These are phyloP conservation scores for Atalantia buxifolia DNA, from an alignment of 345 rosid genomes.

Conservation along the genomic window DNA sequence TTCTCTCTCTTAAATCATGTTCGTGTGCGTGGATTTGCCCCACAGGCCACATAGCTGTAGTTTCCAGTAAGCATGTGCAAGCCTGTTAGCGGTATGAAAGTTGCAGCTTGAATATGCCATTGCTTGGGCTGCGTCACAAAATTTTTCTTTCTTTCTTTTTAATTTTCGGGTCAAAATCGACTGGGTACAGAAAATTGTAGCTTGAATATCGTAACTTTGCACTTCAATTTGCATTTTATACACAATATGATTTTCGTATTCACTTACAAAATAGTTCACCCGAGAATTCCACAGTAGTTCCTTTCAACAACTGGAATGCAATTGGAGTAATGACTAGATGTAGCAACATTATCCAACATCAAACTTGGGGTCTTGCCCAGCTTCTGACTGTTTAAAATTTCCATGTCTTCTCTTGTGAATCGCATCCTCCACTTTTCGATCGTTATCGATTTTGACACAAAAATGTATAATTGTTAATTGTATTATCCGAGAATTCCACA, in stretches of 20 bases:
- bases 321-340: neutral
- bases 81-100: no score
- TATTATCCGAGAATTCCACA: no score
- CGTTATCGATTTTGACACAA: slow-evolving; percentile 15
- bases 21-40: no score
- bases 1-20: no score
- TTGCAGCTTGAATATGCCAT: no score
- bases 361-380: neutral
- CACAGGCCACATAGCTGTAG: no score
- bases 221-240: neutral
- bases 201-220: neutral
- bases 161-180: neutral
- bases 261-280: neutral
- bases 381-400: neutral
- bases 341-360: no score
- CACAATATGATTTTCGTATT: neutral
- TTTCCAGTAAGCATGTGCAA: no score
- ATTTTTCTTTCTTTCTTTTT: no score
- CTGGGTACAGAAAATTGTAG: neutral
- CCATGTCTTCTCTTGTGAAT: neutral
- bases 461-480: no score
- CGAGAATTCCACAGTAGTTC: neutral
- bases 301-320: neutral
- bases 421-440: slow-evolving; percentile 1
- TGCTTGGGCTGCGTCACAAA: no score